Evolutionary conservation across 2,329 filamentous ascomycete species (phyloP), one percentile per base, ranked within the genome.

Genomic region (Fonsecaea monophora): DNA sequence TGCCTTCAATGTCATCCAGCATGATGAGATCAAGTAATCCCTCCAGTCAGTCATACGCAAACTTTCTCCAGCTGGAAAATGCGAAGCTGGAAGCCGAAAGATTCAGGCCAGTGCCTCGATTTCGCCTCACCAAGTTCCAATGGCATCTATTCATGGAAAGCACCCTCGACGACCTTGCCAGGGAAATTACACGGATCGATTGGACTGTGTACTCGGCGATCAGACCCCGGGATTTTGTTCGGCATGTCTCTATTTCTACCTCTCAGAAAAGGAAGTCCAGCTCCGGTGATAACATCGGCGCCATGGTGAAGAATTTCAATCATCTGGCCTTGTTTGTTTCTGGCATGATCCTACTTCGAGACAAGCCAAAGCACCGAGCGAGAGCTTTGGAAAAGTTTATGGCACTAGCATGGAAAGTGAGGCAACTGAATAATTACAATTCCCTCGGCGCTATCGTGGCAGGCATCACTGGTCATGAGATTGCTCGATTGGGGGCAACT

Each of bases 121-220:
- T 90, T 61, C 86, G 89, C 1, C 85, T 97, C 68, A 91, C 89
- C 72, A 98, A 98, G 78, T 83, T 90, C 50, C 91, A 95, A 67
- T 99, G 95, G 84, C 92, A 94, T 71, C 88, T 90, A 60, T 91
- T 98, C 71, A 96, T 98, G 89, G 91, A 92, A 40, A 90, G 90
- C 30, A 85, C 91, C 0, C 90, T 96, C 61, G 92, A 96, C 68
- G 87, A 92, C 57, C 90, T 98, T 71, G 94, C 94, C 15, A 89
- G 90, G 67, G 95, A 99, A 78, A 86, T 99, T 74, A 98, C 95
- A 3, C 86, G 94, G 68, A 96, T 99, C 63, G 95, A 99, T 79
- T 98, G 94, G 94, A 89, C 96, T 77, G 95, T 98, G 90, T 98
- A 97, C 78, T 96, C 92, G 60, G 94, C 93, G 0, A 97, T 98